phyloP scores from a whole-genome alignment of 805 yeast genomes.

The Lipomyces sp. region DNA sequence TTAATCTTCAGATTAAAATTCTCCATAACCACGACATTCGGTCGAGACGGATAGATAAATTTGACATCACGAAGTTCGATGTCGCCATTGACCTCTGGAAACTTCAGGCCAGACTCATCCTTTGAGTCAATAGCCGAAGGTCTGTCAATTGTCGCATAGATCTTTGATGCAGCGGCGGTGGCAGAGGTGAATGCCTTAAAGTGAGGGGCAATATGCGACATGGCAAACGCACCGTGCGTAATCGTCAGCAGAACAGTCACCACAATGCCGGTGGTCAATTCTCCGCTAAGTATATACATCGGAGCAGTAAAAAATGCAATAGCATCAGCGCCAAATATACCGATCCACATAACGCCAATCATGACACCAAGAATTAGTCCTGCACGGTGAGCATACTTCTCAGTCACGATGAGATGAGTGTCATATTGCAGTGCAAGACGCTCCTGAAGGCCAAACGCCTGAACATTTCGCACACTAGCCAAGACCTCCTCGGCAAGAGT shows the following conservation, averaged over 20 bases:
- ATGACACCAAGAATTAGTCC: slow-evolving; percentile 32
- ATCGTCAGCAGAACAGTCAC: slow-evolving; percentile 36
- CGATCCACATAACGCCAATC: slow-evolving; percentile 34
- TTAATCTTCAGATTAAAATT: slow-evolving; percentile 76
- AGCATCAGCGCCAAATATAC: slow-evolving; percentile 32
- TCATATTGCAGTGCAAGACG: slow-evolving; percentile 39
- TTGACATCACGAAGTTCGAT: slow-evolving; percentile 78
- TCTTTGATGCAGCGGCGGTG: slow-evolving; percentile 40
- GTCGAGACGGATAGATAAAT: slow-evolving; percentile 76
- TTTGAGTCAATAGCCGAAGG: slow-evolving; percentile 39
- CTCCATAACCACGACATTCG: slow-evolving; percentile 76
- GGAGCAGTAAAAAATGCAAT: slow-evolving; percentile 35
- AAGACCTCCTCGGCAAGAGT: slow-evolving; percentile 44
- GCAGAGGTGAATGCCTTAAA: slow-evolving; percentile 41
- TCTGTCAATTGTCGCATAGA: slow-evolving; percentile 44
- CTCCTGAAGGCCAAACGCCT: slow-evolving; percentile 44
- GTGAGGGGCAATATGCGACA: slow-evolving; percentile 43
- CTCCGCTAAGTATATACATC: slow-evolving; percentile 27
- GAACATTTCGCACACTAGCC: slow-evolving; percentile 42
- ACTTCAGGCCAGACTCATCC: slow-evolving; percentile 29
- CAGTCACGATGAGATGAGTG: slow-evolving; percentile 33
- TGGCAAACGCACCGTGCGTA: slow-evolving; percentile 44
- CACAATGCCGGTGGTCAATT: slow-evolving; percentile 26
- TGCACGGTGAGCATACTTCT: slow-evolving; percentile 25
- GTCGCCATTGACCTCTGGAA: slow-evolving; percentile 50